Evolutionary conservation across 495 filamentous ascomycete species (phyloP).

Genomic region (Tuber umbilicatum): DNA sequence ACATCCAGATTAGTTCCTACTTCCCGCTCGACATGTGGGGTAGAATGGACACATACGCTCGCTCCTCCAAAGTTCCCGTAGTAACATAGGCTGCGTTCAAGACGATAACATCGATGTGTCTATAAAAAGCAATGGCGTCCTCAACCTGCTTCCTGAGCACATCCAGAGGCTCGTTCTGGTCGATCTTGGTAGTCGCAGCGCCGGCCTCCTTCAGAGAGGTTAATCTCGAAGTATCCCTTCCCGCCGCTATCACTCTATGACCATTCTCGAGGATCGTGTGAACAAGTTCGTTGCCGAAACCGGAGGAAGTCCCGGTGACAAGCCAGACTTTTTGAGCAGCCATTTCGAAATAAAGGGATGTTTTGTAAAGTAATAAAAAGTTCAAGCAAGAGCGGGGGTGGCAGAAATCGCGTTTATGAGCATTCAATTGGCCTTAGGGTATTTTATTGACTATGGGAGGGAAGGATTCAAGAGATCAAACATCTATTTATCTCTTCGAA

Average conservation of each 20-base stretch:
- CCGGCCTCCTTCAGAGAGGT: conserved; percentile 46
- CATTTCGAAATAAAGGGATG: conserved; percentile 11
- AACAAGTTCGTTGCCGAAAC: conserved; percentile 48
- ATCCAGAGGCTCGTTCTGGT: conserved; percentile 46
- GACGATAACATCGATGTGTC: conserved; percentile 50
- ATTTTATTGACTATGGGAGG: not conserved
- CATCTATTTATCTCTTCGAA: not conserved
- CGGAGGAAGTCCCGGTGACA: conserved; percentile 49
- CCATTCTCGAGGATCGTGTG: conserved; percentile 48
- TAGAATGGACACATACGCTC: conserved; percentile 42
- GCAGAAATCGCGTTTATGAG: not conserved
- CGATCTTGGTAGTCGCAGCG: conserved; percentile 45
- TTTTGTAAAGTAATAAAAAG: not conserved
- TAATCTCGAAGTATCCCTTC: conserved; percentile 47
- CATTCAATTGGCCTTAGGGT: not conserved
- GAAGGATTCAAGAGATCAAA: not conserved
- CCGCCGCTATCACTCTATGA: conserved; percentile 54
- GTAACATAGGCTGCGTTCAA: conserved; percentile 51
- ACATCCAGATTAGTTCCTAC: conserved; percentile 2
- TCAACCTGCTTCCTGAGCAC: conserved; percentile 43
- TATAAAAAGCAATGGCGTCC: conserved; percentile 45
- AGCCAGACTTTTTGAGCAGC: conserved; percentile 46
- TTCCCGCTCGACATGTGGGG: not conserved
- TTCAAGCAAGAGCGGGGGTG: not conserved
- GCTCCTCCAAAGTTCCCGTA: conserved; percentile 45